Base-by-base conservation (phyloP, 805 yeast genomes). In the Saccharomycopsis synnaedendra region DNA sequence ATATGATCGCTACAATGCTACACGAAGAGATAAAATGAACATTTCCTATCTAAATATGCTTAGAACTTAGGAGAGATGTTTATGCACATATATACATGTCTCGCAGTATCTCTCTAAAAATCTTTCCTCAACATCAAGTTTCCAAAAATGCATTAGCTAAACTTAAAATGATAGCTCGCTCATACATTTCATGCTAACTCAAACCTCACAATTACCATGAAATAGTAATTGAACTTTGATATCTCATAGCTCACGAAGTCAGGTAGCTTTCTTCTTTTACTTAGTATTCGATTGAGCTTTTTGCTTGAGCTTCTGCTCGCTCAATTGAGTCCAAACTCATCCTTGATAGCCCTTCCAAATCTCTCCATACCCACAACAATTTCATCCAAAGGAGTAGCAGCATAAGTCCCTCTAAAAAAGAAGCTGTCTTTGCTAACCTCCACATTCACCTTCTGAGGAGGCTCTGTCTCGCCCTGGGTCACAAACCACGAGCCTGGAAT, bases 341-440 rank as follows among this genome's bases (percentile, higher is more conserved):
- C 67, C 53, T 68, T 67, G 43, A 78, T 69, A 46, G 86, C 87
- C 46, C 67, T 64, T 54, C 86, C 85, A 54, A 83, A 78, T 64
- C 82, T 78, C 60, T 76, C 74, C 53, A 85, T 60, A 56, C 93
- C 93, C 10, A 58, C 54, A 46, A 61, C 74, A 55, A 85, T 70
- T 52, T 72, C 64, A 48, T 80, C 86, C 55, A 81, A 70, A 30
- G 87, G 80, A 40, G 84, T 90, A 45, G 94, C 93, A 46, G 93
- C 94, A 56, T 82, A 85, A 32, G 94, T 85, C 55, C 94, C 94
- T 76, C 94, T 82, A 67, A 82, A 85, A 69, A 84, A 84, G 54
- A 83, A 64, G 44, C 57, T 65, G 31, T 57, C 59, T 36, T 69
- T 70, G 45, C 70, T 68, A 39, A 70, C 44, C 19, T 19, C 19